Evolutionary conservation across 805 yeast species (phyloP).

Genomic region (Metschnikowia orientalis): DNA sequence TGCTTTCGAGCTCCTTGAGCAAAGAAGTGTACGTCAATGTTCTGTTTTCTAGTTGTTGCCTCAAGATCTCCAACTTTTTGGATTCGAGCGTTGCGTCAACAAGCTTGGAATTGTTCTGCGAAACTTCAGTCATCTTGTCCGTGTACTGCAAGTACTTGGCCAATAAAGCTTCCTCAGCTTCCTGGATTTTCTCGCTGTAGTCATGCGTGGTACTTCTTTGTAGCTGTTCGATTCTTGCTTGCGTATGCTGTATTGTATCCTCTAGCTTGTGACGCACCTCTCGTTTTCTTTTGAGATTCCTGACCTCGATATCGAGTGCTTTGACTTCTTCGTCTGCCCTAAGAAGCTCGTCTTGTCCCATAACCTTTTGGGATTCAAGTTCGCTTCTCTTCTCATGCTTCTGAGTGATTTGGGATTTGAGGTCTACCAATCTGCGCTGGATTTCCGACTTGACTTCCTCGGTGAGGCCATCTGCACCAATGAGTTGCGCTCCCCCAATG

Average conservation of each 20-base stretch:
- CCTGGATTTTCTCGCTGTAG: slow-evolving; percentile 35
- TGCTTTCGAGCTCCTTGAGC: slow-evolving; percentile 23
- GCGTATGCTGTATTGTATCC: slow-evolving; percentile 18
- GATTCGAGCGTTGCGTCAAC: slow-evolving; percentile 7
- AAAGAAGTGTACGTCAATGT: slow-evolving; percentile 18
- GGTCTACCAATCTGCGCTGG: slow-evolving; percentile 16
- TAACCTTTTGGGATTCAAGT: slow-evolving; percentile 6
- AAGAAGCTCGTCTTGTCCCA: slow-evolving; percentile 5
- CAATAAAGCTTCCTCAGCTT: slow-evolving; percentile 25
- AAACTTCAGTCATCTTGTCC: slow-evolving; percentile 20
- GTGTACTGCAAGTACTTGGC: slow-evolving; percentile 18
- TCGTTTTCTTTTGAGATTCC: slow-evolving; percentile 24
- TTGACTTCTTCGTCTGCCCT: slow-evolving; percentile 10
- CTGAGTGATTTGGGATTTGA: slow-evolving; percentile 13
- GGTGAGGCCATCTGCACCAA: slow-evolving; percentile 32
- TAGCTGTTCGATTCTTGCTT: slow-evolving; percentile 12
- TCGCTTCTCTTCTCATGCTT: slow-evolving; percentile 9
- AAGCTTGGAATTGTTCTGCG: slow-evolving; percentile 13
- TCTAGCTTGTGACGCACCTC: slow-evolving; percentile 27
- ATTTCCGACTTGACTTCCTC: slow-evolving; percentile 19
- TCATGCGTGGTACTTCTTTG: slow-evolving; percentile 31
- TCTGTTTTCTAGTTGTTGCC: slow-evolving; percentile 14
- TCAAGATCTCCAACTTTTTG: slow-evolving; percentile 11
- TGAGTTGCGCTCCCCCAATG: slow-evolving; percentile 26
- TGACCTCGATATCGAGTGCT: slow-evolving; percentile 18